Conservation (phyloP, 371 early-diverging fungal genomes). For the Mucor lusitanicus region DNA sequence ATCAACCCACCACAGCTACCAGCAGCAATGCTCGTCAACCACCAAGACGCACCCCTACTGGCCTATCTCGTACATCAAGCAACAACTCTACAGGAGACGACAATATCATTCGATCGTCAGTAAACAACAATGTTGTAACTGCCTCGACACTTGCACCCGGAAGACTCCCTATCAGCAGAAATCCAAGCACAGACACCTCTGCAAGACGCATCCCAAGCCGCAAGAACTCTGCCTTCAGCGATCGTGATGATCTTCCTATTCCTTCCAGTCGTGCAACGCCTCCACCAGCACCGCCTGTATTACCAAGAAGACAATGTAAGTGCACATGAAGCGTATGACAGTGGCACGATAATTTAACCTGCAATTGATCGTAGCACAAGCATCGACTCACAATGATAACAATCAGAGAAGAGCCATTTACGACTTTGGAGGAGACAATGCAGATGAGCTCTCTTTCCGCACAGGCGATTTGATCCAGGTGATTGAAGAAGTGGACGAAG, state of each 20-base stretch:
- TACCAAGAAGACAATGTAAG: slow-evolving; percentile 27
- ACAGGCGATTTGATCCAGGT: slow-evolving; percentile 78
- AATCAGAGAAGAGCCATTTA: slow-evolving; percentile 46
- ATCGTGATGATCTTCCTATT: slow-evolving; percentile 7
- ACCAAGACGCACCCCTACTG: not conserved
- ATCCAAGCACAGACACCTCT: not conserved
- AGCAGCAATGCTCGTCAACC: not conserved
- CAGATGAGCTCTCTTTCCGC: slow-evolving; percentile 69
- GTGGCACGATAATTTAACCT: not conserved
- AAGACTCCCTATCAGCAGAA: slow-evolving; percentile 1
- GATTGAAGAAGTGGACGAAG: slow-evolving; percentile 76
- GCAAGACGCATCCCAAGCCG: slow-evolving; percentile 9
- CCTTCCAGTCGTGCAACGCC: slow-evolving; percentile 4
- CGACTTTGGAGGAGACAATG: slow-evolving; percentile 64
- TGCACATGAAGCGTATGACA: not conserved
- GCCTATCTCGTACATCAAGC: slow-evolving; percentile 17
- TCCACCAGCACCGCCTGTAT: slow-evolving; percentile 20
- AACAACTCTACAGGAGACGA: slow-evolving; percentile 6
- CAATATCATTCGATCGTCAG: not conserved
- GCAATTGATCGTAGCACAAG: slow-evolving; percentile 6
- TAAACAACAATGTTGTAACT: not conserved
- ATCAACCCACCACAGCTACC: slow-evolving; percentile 3
- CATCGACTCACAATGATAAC: slow-evolving; percentile 8
- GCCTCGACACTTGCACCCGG: not conserved
- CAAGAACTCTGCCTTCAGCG: slow-evolving; percentile 13